Percentiles rank a stretch among this genome's conserved stretches.
Evolutionary conservation across 2,329 filamentous ascomycete genomes (phyloP).

Genomic region (Spiromastix sp.): DNA sequence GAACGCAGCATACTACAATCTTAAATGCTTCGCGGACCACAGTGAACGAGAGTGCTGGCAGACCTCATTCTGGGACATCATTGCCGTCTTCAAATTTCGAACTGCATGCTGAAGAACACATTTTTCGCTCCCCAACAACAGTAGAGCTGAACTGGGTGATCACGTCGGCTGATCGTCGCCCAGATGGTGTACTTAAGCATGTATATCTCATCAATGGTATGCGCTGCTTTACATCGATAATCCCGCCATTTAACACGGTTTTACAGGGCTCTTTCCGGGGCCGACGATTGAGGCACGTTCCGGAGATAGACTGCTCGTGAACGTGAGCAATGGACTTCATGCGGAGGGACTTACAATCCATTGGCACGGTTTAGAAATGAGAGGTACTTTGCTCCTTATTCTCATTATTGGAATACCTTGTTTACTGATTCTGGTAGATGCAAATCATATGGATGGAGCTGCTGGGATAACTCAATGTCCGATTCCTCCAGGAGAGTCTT

Average conservation of each 20-base stretch:
- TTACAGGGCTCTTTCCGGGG: constrained; percentile 35
- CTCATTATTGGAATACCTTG: not conserved
- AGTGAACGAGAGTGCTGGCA: too few relatives aligned
- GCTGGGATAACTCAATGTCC: constrained; percentile 55
- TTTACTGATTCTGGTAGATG: constrained; percentile 7
- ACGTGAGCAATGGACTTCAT: constrained; percentile 31
- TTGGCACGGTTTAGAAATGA: constrained; percentile 39
- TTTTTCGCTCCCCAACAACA: constrained; percentile 24
- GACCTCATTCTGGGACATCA: not conserved
- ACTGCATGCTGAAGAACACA: constrained; percentile 34
- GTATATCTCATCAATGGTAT: constrained; percentile 42
- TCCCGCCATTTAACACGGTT: not conserved
- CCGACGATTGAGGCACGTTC: constrained; percentile 40
- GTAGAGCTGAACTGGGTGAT: constrained; percentile 33
- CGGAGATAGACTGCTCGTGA: constrained; percentile 36
- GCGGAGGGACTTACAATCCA: constrained; percentile 35
- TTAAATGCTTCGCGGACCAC: too few relatives aligned
- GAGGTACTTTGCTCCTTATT: constrained; percentile 19
- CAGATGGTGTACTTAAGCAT: constrained; percentile 42
- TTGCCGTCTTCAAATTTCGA: constrained; percentile 2
- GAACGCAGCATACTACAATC: too few relatives aligned
- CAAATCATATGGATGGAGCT: constrained; percentile 31
- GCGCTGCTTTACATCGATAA: constrained; percentile 3
- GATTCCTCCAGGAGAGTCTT: constrained; percentile 49
- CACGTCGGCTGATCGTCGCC: constrained; percentile 27